Percentiles rank a stretch among this genome's conserved stretches.
phyloP scores from a whole-genome alignment of 257 asterid genomes.

The Eucommia ulmoides region DNA sequence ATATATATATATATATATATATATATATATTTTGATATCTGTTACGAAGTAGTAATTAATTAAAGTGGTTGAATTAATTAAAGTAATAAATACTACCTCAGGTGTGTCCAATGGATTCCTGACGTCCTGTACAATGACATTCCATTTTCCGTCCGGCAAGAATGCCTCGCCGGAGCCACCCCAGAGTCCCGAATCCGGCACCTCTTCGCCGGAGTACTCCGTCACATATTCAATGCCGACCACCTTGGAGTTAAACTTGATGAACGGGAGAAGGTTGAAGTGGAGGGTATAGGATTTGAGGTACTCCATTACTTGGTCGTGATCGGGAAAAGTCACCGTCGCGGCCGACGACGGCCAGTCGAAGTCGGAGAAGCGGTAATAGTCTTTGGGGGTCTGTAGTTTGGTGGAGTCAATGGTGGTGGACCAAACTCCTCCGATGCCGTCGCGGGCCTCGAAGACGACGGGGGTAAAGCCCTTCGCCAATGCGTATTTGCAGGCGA shows the following conservation, averaged over 20 bases:
- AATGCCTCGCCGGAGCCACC: slow-evolving; percentile 37
- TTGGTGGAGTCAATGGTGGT: slow-evolving; percentile 35
- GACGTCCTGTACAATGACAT: slow-evolving; percentile 26
- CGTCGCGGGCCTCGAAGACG: slow-evolving; percentile 28
- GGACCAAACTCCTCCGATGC: slow-evolving; percentile 53
- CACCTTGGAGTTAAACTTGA: slow-evolving; percentile 27
- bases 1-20: no score
- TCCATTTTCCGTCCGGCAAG: slow-evolving; percentile 34
- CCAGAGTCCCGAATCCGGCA: slow-evolving; percentile 11
- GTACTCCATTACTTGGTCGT: slow-evolving; percentile 39
- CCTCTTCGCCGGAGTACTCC: background rate
- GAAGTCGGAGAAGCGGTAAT: slow-evolving; percentile 50
- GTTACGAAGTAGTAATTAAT: no score
- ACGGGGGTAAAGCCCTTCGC: slow-evolving; percentile 27
- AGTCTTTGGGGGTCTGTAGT: slow-evolving; percentile 45
- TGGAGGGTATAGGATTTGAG: slow-evolving; percentile 35
- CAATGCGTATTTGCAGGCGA: slow-evolving; percentile 45
- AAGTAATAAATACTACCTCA: slow-evolving; percentile 12
- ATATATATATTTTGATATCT: no score
- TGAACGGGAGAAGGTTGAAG: slow-evolving; percentile 17
- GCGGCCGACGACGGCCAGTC: slow-evolving; percentile 41
- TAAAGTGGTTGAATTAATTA: background rate
- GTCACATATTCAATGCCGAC: slow-evolving; percentile 18
- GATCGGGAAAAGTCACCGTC: slow-evolving; percentile 25
- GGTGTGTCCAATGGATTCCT: slow-evolving; percentile 15